These are phyloP conservation scores for Crithidia thermophila DNA, from an alignment of 208 protist species.

Conservation along the genomic window DNA sequence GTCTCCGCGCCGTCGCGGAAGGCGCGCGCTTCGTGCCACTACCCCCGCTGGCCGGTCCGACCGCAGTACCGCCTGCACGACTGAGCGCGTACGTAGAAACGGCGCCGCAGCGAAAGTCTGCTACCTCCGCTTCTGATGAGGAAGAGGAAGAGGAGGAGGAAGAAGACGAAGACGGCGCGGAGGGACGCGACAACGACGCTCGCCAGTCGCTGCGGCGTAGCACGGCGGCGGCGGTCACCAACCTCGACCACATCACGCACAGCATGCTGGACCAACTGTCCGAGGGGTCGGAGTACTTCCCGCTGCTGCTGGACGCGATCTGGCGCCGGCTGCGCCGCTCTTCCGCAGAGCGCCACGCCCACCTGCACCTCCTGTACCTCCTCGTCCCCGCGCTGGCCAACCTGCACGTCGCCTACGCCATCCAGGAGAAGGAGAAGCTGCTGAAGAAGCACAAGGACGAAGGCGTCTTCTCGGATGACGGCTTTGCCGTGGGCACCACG, in stretches of 20 bases:
- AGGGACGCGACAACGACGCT: constrained; percentile 6
- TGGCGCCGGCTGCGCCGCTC: constrained; percentile 44
- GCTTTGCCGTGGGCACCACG: constrained; percentile 96
- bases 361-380: constrained; percentile 94
- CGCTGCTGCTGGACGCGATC: constrained; percentile 94
- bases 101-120: too few species aligned
- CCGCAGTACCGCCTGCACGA: constrained; percentile 3
- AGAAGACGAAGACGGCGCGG: not conserved
- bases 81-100: not conserved
- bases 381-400: constrained; percentile 96
- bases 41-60: constrained; percentile 29
- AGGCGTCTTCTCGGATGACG: constrained; percentile 95
- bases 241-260: constrained; percentile 78
- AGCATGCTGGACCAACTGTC: constrained; percentile 91
- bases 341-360: constrained; percentile 45
- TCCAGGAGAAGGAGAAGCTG: constrained; percentile 95
- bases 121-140: too few species aligned
- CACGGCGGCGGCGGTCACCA: constrained; percentile 49
- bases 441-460: constrained; percentile 89
- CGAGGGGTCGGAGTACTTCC: constrained; percentile 96
- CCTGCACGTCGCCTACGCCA: constrained; percentile 93
- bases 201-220: constrained; percentile 33
- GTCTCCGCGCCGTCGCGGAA: constrained; percentile 87
- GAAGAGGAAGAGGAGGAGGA: constrained; percentile 2
- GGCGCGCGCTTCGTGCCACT: constrained; percentile 93